Percentiles rank a stretch among this genome's conserved stretches.
Evolutionary conservation across 2,329 filamentous ascomycete species (phyloP).

Genomic region (Amauroascus verrucosus): DNA sequence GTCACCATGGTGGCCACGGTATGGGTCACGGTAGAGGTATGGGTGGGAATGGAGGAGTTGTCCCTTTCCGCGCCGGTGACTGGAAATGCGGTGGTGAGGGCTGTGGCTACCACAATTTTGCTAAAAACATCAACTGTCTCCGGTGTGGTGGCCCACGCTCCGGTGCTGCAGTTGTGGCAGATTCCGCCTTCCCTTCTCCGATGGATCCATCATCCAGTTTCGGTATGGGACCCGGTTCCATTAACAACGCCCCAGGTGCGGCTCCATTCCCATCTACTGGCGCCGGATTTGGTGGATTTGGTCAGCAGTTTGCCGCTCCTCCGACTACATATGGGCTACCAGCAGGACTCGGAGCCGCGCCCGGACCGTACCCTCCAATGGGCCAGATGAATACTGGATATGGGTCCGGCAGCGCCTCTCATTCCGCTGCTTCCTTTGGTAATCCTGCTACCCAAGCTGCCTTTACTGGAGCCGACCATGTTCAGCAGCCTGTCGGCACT

Average conservation of each 20-base stretch:
- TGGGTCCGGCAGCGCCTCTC: conserved; percentile 63
- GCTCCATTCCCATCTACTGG: conserved; percentile 62
- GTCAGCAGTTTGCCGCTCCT: conserved; percentile 72
- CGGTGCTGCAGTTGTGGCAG: conserved; percentile 84
- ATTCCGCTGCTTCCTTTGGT: conserved; percentile 79
- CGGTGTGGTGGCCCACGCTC: conserved; percentile 92
- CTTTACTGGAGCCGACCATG: conserved; percentile 80
- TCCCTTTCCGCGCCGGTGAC: conserved; percentile 95
- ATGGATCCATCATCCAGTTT: conserved; percentile 81
- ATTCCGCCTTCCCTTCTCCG: conserved; percentile 79
- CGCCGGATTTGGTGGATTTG: conserved; percentile 56
- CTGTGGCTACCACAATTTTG: conserved; percentile 98
- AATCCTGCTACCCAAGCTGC: conserved; percentile 89
- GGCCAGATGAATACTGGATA: conserved; percentile 65
- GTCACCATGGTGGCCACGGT: conserved; percentile 47
- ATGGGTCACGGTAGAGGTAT: conserved; percentile 48
- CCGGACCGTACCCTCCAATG: conserved; percentile 59
- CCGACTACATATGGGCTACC: conserved; percentile 84
- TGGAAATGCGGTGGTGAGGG: conserved; percentile 98
- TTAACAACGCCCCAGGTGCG: conserved; percentile 67
- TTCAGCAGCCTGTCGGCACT: conserved; percentile 63
- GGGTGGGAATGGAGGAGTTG: conserved; percentile 66
- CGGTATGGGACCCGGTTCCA: conserved; percentile 76
- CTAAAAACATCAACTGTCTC: conserved; percentile 96
- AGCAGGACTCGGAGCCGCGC: conserved; percentile 68